Evolutionary conservation across 192 early-diverging fungal species (phyloP).

Genomic region (Gryganskiella cystojenkinii): DNA sequence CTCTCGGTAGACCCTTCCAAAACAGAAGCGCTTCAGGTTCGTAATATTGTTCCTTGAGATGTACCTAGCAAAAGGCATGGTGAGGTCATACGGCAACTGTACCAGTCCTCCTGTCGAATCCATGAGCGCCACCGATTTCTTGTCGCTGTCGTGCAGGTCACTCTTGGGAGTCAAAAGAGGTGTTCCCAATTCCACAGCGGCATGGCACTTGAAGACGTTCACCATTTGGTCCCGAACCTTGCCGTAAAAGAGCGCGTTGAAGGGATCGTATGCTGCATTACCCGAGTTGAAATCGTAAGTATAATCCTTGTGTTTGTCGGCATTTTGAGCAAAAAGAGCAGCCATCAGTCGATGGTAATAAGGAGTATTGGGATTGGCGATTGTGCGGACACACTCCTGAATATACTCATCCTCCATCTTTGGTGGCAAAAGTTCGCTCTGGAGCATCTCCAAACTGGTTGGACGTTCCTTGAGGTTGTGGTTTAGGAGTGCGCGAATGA

Average conservation of each 20-base stretch:
- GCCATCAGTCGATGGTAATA: slow-evolving; percentile 86
- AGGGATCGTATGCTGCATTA: slow-evolving; percentile 61
- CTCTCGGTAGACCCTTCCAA: slow-evolving; percentile 85
- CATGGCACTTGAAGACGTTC: slow-evolving; percentile 85
- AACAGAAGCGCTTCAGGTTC: slow-evolving; percentile 85
- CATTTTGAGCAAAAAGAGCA: slow-evolving; percentile 79
- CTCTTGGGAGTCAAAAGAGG: slow-evolving; percentile 87
- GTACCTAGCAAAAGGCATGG: slow-evolving; percentile 91
- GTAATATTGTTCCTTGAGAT: slow-evolving; percentile 77
- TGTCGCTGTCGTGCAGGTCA: slow-evolving; percentile 72
- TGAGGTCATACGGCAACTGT: slow-evolving; percentile 90
- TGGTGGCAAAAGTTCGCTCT: slow-evolving; percentile 84
- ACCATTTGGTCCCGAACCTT: slow-evolving; percentile 77
- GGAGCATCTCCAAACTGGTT: slow-evolving; percentile 83
- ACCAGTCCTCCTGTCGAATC: slow-evolving; percentile 87
- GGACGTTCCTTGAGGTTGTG: slow-evolving; percentile 84
- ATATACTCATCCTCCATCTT: slow-evolving; percentile 91
- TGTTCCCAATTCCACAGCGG: slow-evolving; percentile 82
- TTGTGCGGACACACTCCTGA: slow-evolving; percentile 88
- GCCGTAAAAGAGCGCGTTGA: slow-evolving; percentile 74
- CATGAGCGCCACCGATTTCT: slow-evolving; percentile 80
- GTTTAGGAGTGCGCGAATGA: slow-evolving; percentile 78
- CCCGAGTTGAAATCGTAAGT: slow-evolving; percentile 85
- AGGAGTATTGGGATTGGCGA: slow-evolving; percentile 88
- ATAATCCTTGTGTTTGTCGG: slow-evolving; percentile 89